Conservation (phyloP, 306 rosid species). For the Quercus suber region DNA sequence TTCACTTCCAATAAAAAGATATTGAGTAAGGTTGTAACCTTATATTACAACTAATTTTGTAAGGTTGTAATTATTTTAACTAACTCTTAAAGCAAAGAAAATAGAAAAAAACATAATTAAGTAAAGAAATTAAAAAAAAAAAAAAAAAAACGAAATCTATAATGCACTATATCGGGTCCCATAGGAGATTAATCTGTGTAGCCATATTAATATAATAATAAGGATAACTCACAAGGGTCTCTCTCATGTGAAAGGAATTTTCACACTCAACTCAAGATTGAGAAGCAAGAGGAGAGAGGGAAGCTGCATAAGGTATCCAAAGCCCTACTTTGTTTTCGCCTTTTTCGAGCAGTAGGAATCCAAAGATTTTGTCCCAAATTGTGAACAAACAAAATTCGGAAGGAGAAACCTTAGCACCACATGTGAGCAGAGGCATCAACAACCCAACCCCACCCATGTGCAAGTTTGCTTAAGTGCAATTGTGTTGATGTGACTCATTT, state of each 20-base stretch:
- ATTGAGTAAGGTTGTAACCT: too few species aligned
- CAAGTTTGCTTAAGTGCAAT: constrained; percentile 12
- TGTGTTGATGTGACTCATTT: constrained; percentile 36
- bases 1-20: too few species aligned
- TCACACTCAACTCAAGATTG: background rate
- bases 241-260: background rate
- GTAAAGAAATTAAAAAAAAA: too few species aligned
- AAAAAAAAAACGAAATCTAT: too few species aligned
- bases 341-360: constrained; percentile 32
- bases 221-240: background rate
- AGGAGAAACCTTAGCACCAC: background rate
- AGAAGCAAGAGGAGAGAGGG: background rate
- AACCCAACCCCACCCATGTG: constrained; percentile 61
- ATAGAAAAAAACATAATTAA: too few species aligned
- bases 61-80: too few species aligned
- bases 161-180: too few species aligned
- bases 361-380: constrained; percentile 22
- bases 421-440: constrained; percentile 30
- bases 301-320: constrained; percentile 7
- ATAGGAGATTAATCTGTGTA: too few species aligned
- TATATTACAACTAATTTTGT: too few species aligned
- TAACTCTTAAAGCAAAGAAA: too few species aligned
- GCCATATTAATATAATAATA: too few species aligned
- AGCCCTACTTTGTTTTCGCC: background rate
- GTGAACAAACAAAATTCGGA: constrained; percentile 7